Conservation (phyloP, 345 rosid genomes). For the Syzygium grande region DNA sequence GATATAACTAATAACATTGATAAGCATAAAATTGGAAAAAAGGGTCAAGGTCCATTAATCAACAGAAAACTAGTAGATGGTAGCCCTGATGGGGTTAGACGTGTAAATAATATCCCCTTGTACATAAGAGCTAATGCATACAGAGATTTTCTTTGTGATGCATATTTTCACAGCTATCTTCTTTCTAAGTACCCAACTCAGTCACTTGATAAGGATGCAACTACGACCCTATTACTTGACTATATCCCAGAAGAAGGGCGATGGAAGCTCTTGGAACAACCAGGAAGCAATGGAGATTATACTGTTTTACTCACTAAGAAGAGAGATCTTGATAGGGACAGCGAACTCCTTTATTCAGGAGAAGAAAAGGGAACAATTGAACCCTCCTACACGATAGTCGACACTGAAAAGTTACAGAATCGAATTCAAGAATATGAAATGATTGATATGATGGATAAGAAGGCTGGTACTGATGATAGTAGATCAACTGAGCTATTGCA, state of each 20-base stretch:
- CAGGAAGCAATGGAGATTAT: slow-evolving; percentile 28
- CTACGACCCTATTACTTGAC: slow-evolving; percentile 72
- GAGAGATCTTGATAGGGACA: slow-evolving; percentile 8
- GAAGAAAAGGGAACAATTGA: slow-evolving; percentile 40
- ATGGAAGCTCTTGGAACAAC: slow-evolving; percentile 79
- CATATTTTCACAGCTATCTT: slow-evolving; percentile 23
- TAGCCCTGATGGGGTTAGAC: slow-evolving; percentile 6
- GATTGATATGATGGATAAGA: slow-evolving; percentile 13
- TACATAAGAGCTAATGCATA: slow-evolving; percentile 19
- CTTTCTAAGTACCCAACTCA: slow-evolving; percentile 36
- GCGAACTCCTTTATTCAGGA: slow-evolving; percentile 13
- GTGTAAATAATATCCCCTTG: slow-evolving; percentile 26
- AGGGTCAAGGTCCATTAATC: slow-evolving; percentile 13
- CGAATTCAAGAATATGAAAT: slow-evolving; percentile 23
- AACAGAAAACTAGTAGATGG: slow-evolving; percentile 24
- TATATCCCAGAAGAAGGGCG: slow-evolving; percentile 88
- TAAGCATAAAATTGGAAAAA: slow-evolving; percentile 3
- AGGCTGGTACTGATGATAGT: slow-evolving; percentile 12
- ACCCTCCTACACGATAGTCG: slow-evolving; percentile 59
- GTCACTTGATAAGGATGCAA: slow-evolving; percentile 59
- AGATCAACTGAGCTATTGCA: slow-evolving; percentile 36
- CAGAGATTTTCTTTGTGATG: slow-evolving; percentile 27
- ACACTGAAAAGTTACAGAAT: slow-evolving; percentile 30
- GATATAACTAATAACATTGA: neutral
- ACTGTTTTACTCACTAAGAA: slow-evolving; percentile 16